A percentile compares a stretch with the other conserved stretches of the same genome.
Conservation (phyloP, 140 eudicot species). For the Bidens hawaiensis region DNA sequence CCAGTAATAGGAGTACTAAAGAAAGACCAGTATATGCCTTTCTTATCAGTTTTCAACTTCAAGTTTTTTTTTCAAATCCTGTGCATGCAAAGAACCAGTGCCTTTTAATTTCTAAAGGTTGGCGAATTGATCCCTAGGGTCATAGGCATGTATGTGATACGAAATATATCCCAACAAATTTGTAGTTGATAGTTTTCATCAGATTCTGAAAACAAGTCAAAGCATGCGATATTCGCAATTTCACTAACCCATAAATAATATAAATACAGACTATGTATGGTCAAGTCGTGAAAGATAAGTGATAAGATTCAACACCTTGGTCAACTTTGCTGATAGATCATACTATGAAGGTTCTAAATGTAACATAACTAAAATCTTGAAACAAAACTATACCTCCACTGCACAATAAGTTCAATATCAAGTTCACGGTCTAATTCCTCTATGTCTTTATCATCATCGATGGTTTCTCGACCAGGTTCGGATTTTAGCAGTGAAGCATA, state of each 20-base stretch:
- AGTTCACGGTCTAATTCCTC: slow-evolving; percentile 91
- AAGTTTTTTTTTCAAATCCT: neutral
- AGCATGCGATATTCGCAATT: neutral
- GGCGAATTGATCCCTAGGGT: neutral
- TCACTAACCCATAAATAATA: neutral
- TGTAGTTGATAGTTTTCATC: neutral
- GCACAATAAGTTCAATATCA: slow-evolving; percentile 86
- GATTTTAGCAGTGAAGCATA: slow-evolving; percentile 88
- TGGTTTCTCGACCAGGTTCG: slow-evolving; percentile 46
- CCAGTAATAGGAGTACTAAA: slow-evolving; percentile 1
- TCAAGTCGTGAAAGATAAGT: slow-evolving; percentile 1
- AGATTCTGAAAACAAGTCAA: neutral
- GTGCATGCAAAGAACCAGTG: neutral
- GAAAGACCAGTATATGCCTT: neutral
- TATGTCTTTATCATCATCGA: slow-evolving; percentile 83
- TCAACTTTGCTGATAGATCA: slow-evolving; percentile 2
- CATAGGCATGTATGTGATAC: neutral
- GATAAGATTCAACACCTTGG: neutral
- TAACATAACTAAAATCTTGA: neutral
- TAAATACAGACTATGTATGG: neutral
- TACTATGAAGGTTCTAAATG: slow-evolving; percentile 3
- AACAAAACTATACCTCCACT: slow-evolving; percentile 72
- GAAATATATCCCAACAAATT: neutral
- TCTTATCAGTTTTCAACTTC: slow-evolving; percentile 4
- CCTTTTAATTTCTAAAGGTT: neutral